These are phyloP conservation scores for Penicillium freii DNA, from an alignment of 2,329 filamentous ascomycete species.

Conservation along the genomic window DNA sequence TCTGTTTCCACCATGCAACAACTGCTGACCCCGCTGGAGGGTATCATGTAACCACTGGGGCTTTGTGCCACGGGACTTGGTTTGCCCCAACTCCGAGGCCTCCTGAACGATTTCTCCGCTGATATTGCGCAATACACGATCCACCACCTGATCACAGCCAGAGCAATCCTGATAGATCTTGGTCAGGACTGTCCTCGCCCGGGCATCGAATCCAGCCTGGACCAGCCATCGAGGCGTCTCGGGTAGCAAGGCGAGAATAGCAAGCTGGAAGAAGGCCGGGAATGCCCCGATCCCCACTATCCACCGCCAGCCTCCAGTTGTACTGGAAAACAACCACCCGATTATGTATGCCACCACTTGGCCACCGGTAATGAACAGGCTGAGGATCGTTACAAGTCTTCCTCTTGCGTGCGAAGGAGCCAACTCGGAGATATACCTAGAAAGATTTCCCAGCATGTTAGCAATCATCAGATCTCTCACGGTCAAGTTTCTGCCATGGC, in stretches of 20 bases:
- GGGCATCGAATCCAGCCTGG: constrained; percentile 59
- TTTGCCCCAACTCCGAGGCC: constrained; percentile 44
- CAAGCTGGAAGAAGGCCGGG: constrained; percentile 70
- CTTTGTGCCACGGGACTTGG: constrained; percentile 17
- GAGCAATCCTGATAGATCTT: constrained; percentile 59
- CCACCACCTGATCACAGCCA: constrained; percentile 51
- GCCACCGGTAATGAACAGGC: constrained; percentile 80
- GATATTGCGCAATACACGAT: constrained; percentile 65
- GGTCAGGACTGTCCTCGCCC: constrained; percentile 64
- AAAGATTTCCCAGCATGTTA: background rate
- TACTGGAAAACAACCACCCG: constrained; percentile 70
- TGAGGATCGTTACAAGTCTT: constrained; percentile 75
- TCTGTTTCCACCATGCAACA: constrained; percentile 50
- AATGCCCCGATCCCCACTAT: constrained; percentile 83
- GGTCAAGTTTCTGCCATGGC: background rate
- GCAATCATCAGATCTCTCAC: background rate
- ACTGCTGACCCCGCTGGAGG: constrained; percentile 28
- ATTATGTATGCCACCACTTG: constrained; percentile 85
- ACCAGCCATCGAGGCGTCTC: constrained; percentile 90
- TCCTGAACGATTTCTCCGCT: constrained; percentile 73
- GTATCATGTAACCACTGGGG: constrained; percentile 29
- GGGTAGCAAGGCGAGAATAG: constrained; percentile 69
- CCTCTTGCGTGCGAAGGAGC: constrained; percentile 75
- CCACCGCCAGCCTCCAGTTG: constrained; percentile 74
- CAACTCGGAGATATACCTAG: constrained; percentile 77